Evolutionary conservation across 495 filamentous ascomycete genomes (phyloP).

Genomic region (Penicillium roqueforti): DNA sequence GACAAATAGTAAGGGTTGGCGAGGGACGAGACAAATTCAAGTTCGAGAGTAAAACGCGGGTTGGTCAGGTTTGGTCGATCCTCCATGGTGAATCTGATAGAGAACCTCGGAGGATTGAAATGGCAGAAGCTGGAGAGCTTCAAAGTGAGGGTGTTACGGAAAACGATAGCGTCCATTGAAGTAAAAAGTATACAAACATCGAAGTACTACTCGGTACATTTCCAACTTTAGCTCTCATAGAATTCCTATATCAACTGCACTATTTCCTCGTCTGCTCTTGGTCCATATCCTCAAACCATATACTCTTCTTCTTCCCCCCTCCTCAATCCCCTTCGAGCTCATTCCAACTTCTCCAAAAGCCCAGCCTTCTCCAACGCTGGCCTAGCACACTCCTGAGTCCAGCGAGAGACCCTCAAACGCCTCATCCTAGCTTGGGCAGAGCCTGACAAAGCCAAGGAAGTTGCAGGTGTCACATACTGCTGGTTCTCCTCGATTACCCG

Average conservation of each 20-base stretch:
- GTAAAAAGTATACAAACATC: neutral
- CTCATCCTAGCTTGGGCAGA: no score
- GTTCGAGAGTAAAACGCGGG: conserved; percentile 41
- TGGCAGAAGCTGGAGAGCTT: conserved; percentile 1
- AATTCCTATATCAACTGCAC: neutral
- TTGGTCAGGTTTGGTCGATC: conserved; percentile 37
- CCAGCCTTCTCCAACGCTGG: neutral
- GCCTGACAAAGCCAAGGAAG: neutral
- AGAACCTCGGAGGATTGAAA: neutral
- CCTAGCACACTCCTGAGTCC: neutral
- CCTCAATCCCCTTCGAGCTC: neutral
- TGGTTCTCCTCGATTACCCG: neutral
- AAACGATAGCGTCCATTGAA: neutral
- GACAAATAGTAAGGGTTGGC: conserved; percentile 81
- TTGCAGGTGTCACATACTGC: neutral
- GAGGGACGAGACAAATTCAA: conserved; percentile 81
- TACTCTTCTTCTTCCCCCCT: neutral
- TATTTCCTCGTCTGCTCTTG: neutral
- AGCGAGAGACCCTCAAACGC: neutral
- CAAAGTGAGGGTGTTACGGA: neutral
- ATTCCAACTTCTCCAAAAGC: neutral
- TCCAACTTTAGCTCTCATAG: no score
- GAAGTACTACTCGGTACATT: no score
- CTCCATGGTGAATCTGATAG: conserved; percentile 23
- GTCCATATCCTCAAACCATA: neutral